These are phyloP conservation scores for Penicillium glabrum DNA, from an alignment of 2,329 filamentous ascomycete genomes.

Conservation along the genomic window DNA sequence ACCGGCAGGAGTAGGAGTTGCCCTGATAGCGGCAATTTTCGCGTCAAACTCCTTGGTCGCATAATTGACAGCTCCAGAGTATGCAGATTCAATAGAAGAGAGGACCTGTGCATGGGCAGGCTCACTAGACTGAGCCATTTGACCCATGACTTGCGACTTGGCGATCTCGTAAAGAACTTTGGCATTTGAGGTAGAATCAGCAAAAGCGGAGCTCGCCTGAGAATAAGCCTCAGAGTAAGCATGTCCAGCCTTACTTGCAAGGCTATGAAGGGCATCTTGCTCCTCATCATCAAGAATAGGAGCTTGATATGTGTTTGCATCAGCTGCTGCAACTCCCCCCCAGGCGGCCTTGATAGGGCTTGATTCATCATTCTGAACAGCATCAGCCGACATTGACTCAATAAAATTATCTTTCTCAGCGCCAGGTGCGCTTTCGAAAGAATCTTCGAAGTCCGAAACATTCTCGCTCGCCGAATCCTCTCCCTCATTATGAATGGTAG, in stretches of 20 bases:
- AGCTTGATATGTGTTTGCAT: slow-evolving; percentile 14
- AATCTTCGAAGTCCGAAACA: background rate
- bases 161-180: slow-evolving; percentile 69
- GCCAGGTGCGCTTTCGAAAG: background rate
- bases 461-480: background rate
- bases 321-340: slow-evolving; percentile 22
- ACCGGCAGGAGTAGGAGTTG: slow-evolving; percentile 48
- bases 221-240: slow-evolving; percentile 47
- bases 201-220: slow-evolving; percentile 44
- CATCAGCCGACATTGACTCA: slow-evolving; percentile 10
- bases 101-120: slow-evolving; percentile 39
- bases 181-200: slow-evolving; percentile 63
- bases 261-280: slow-evolving; percentile 46
- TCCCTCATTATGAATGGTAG: background rate
- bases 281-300: slow-evolving; percentile 48
- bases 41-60: slow-evolving; percentile 19
- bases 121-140: slow-evolving; percentile 66
- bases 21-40: slow-evolving; percentile 44
- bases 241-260: slow-evolving; percentile 50
- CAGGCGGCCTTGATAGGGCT: slow-evolving; percentile 9
- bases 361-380: slow-evolving; percentile 54
- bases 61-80: slow-evolving; percentile 22
- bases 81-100: slow-evolving; percentile 23
- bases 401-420: background rate
- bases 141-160: slow-evolving; percentile 67